phyloP scores from a whole-genome alignment of 108 stramenopile species.

The Fistulifera solaris region DNA sequence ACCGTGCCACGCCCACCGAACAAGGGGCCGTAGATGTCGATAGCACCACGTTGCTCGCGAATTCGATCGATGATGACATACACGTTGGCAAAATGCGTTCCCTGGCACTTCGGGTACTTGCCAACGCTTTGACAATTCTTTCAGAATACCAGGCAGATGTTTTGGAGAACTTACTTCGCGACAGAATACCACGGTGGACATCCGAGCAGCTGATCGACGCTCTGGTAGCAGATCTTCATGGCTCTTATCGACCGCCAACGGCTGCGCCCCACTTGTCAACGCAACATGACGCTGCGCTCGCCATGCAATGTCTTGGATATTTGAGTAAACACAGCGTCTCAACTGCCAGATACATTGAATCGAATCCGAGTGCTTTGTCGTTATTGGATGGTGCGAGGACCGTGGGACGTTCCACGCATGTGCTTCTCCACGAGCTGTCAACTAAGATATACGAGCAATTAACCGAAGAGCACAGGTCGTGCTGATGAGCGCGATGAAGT shows the following conservation, averaged over 20 bases:
- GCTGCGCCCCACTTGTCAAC: conserved; percentile 10
- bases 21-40: background rate
- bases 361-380: conserved; percentile 16
- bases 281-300: conserved; percentile 35
- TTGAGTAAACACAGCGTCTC: conserved; percentile 11
- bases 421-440: conserved; percentile 20
- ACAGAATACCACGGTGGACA: background rate
- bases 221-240: conserved; percentile 26
- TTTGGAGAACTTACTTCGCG: background rate
- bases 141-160: conserved; percentile 8
- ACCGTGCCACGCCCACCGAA: conserved; percentile 8
- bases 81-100: conserved; percentile 31
- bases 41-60: background rate
- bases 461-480: conserved; percentile 17
- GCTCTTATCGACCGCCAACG: conserved; percentile 26
- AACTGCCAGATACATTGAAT: background rate
- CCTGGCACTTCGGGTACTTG: conserved; percentile 24
- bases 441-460: conserved; percentile 19
- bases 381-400: conserved; percentile 21
- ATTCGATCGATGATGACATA: conserved; percentile 8
- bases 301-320: conserved; percentile 23
- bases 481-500: background rate
- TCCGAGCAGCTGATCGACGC: conserved; percentile 12
- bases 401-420: conserved; percentile 21
- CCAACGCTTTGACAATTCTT: conserved; percentile 27